Evolutionary conservation across 768 basidiomycete genomes (phyloP).

Genomic region (Podaxis rugospora): DNA sequence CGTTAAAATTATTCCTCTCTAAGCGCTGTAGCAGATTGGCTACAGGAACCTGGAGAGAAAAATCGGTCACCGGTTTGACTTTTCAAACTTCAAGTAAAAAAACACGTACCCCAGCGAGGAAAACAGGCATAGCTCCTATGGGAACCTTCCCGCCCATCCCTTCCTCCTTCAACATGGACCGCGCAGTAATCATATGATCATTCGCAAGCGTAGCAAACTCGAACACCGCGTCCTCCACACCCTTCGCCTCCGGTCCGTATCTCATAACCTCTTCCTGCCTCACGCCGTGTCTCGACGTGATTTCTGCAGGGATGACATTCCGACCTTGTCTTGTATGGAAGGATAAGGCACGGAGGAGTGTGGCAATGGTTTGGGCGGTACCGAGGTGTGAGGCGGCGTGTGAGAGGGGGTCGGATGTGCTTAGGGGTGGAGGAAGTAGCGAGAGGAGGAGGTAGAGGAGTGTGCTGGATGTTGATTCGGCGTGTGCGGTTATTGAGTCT

Average conservation of each 20-base stretch:
- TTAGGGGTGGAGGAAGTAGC: conserved; percentile 49
- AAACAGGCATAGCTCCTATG: conserved; percentile 59
- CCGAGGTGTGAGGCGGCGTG: conserved; percentile 85
- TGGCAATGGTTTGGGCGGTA: conserved; percentile 63
- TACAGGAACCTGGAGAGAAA: conserved; percentile 54
- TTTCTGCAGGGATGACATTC: conserved; percentile 77
- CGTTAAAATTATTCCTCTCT: conserved; percentile 69
- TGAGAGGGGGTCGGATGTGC: conserved; percentile 42
- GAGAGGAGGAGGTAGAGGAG: conserved; percentile 74
- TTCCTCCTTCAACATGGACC: conserved; percentile 58
- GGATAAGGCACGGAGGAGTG: conserved; percentile 71
- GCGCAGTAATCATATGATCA: conserved; percentile 73
- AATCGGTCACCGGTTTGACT: conserved; percentile 14
- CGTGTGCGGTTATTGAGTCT: conserved; percentile 65
- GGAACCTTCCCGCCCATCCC: conserved; percentile 49
- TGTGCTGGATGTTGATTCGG: conserved; percentile 78
- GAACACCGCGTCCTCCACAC: conserved; percentile 74
- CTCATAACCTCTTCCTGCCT: conserved; percentile 78
- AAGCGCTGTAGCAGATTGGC: conserved; percentile 58
- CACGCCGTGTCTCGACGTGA: conserved; percentile 74
- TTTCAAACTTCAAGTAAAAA: conserved; percentile 16
- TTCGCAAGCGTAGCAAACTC: conserved; percentile 80
- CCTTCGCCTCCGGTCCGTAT: conserved; percentile 47
- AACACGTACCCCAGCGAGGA: conserved; percentile 63
- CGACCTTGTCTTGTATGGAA: conserved; percentile 69